These are phyloP conservation scores for Isatis tinctoria DNA, from an alignment of 345 rosid genomes.

Conservation along the genomic window DNA sequence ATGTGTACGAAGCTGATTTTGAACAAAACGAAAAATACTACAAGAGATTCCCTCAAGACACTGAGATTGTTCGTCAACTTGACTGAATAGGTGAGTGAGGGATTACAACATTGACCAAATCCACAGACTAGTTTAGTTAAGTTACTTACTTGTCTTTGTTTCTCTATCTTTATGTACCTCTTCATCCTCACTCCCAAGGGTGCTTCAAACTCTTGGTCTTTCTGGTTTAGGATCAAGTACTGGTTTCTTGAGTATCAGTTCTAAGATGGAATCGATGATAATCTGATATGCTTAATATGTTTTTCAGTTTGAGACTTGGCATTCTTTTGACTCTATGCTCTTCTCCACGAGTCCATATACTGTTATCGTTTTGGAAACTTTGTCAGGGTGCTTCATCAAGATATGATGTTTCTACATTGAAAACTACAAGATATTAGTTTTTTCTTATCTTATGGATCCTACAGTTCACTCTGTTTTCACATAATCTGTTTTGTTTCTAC, in stretches of 20 bases:
- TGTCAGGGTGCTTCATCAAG: constrained; percentile 70
- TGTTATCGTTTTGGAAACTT: constrained; percentile 37
- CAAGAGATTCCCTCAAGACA: constrained; percentile 80
- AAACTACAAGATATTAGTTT: constrained; percentile 49
- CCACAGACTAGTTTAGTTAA: not conserved
- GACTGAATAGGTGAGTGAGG: constrained; percentile 72
- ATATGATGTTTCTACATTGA: constrained; percentile 45
- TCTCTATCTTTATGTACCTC: constrained; percentile 47
- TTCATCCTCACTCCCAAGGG: constrained; percentile 71
- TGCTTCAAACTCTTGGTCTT: constrained; percentile 79
- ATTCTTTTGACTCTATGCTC: constrained; percentile 65
- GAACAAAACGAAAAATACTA: constrained; percentile 87
- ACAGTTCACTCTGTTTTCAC: not conserved
- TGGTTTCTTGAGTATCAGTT: constrained; percentile 37
- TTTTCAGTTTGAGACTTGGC: constrained; percentile 73
- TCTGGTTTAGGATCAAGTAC: constrained; percentile 77
- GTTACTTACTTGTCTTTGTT: not conserved
- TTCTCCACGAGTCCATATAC: constrained; percentile 80
- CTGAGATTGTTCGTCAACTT: constrained; percentile 59
- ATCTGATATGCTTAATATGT: constrained; percentile 4
- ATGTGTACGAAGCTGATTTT: constrained; percentile 55
- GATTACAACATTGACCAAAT: constrained; percentile 5
- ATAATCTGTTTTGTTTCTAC: constrained; percentile 50
- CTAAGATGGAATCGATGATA: not conserved
- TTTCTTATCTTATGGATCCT: not conserved